Evolutionary conservation across 495 filamentous ascomycete genomes (phyloP).

Genomic region (Talaromyces adpressus): DNA sequence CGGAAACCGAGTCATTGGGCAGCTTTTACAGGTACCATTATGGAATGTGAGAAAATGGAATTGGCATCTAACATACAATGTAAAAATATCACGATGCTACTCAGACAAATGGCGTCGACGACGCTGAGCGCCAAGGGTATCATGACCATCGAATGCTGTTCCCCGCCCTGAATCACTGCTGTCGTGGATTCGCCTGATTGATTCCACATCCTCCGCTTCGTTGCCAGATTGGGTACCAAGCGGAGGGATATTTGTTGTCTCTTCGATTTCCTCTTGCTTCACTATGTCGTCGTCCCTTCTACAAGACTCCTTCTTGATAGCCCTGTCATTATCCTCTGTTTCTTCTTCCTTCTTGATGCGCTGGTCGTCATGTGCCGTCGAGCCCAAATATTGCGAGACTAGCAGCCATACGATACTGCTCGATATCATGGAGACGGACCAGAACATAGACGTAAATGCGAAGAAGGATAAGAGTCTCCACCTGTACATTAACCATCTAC

Average conservation of each 20-base stretch:
- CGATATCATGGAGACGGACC: conserved; percentile 60
- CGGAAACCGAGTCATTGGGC: not conserved
- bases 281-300: not conserved
- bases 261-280: conserved; percentile 7
- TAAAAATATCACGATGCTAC: not conserved
- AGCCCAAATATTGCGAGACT: conserved; percentile 29
- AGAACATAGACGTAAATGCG: conserved; percentile 63
- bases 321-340: not conserved
- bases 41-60: not conserved
- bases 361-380: not conserved
- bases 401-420: conserved; percentile 52
- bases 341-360: not conserved
- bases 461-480: conserved; percentile 63
- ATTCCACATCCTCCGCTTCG: conserved; percentile 1
- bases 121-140: conserved; percentile 1
- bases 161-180: not conserved
- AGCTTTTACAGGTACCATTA: not conserved
- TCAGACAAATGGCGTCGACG: conserved; percentile 4
- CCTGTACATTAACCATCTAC: conserved; percentile 76
- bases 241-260: conserved; percentile 5
- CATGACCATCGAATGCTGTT: conserved; percentile 4
- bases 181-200: not conserved
- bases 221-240: not conserved
- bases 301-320: conserved; percentile 1
- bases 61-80: not conserved